Evolutionary conservation across 2,329 filamentous ascomycete species (phyloP).

Genomic region (Paecilomyces variotii): DNA sequence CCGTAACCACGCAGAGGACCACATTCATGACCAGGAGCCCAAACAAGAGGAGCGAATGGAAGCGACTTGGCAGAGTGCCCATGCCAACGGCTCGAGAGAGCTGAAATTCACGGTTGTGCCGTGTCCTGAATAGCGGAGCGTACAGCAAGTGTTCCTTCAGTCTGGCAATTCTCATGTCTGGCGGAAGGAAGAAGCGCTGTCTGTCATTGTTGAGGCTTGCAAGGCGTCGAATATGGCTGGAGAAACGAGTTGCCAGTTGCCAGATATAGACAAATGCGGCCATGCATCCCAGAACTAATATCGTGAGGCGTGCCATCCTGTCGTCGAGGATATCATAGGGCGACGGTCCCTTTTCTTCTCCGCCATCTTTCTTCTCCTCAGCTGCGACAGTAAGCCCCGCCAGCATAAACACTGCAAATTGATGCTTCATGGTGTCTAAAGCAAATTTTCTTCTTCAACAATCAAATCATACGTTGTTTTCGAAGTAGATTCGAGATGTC

Average conservation of each 20-base stretch:
- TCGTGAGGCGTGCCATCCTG: conserved; percentile 52
- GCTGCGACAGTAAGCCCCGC: conserved; percentile 19
- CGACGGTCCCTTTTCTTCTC: conserved; percentile 2
- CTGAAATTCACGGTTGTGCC: conserved; percentile 40
- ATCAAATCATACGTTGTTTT: conserved; percentile 4
- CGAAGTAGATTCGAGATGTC: background rate
- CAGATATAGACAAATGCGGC: conserved; percentile 58
- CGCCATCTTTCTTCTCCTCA: conserved; percentile 18
- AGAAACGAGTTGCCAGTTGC: conserved; percentile 53
- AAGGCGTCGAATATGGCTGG: conserved; percentile 63
- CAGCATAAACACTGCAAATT: conserved; percentile 18
- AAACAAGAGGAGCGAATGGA: conserved; percentile 35
- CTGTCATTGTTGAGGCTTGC: conserved; percentile 69
- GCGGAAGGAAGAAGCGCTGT: conserved; percentile 67
- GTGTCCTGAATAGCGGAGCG: conserved; percentile 35
- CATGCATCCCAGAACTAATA: conserved; percentile 57
- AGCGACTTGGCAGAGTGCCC: conserved; percentile 39
- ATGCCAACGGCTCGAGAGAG: conserved; percentile 37
- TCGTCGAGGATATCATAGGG: conserved; percentile 39
- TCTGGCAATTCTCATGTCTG: conserved; percentile 50
- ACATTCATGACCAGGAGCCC: conserved; percentile 37
- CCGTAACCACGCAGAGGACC: conserved; percentile 43
- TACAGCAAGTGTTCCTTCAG: conserved; percentile 60
- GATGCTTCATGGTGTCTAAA: conserved; percentile 12
- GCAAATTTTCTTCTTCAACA: background rate